Evolutionary conservation across 1,284 basidiomycete species (phyloP), one percentile per base, ranked within the genome.

Genomic region (Wolfiporia cocos): DNA sequence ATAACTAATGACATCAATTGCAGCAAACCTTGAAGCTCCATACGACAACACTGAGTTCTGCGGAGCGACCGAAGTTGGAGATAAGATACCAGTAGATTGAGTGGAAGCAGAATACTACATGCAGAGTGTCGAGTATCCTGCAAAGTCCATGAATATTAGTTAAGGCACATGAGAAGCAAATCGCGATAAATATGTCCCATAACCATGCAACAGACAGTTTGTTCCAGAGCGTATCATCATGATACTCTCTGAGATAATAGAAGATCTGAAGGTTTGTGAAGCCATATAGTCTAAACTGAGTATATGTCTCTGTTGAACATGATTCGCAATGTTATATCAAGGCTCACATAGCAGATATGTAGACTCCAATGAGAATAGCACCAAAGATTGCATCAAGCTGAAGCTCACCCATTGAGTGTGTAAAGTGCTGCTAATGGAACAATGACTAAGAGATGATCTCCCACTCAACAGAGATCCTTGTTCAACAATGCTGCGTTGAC

Each of bases 11-110:
- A 28, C 14, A 28, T 28, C 14, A 14, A 28, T 28, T 7, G 14
- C 14, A 9, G 7, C 26, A 28, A n/a, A 39, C 37, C 15, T 39
- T 4, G 20, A 39, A 32, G 20, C 37, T 39, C 37, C 37, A 39
- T 4, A 21, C 28, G 24, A 39, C 10, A 20, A n/a, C 15, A 9
- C 2, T 10, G 11, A 32, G 15, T 4, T 32, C 14, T 4, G 21
- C 1, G 6, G 18, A 2, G n/a, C 20, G n/a, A 14, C 26, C 10
- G 20, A 14, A 39, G 21, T 30, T 32, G 9, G 20, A 22, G 18
- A 39, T 31, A n/a, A 39, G 28, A 17, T 39, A 30, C 28, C 29
- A 39, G 20, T 39, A 39, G 24, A 22, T 3, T 28, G 22, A 7
- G 24, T 39, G 29, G 19, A 39, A 11, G 19, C 28, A 39, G 28